A percentile compares a stretch with the other conserved stretches of the same genome.
phyloP scores from a whole-genome alignment of 164 flowering plant species.

The Cinnamomum chago region DNA sequence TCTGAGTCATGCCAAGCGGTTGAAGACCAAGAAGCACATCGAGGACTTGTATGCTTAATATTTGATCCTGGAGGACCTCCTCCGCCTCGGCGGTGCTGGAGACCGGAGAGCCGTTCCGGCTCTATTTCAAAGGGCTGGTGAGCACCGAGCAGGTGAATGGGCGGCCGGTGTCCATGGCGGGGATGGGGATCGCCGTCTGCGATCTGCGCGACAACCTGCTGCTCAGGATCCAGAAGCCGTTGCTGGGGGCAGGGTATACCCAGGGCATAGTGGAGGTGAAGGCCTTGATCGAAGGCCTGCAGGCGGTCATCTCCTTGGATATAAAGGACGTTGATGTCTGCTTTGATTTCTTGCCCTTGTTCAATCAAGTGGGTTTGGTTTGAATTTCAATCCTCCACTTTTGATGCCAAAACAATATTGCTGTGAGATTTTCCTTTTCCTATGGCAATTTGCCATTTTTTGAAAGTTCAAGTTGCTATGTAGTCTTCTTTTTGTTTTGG shows the following conservation, averaged over 20 bases:
- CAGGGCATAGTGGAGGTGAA: slow-evolving; percentile 30
- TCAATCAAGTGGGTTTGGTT: too few species aligned
- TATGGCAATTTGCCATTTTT: too few species aligned
- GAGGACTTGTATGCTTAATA: too few species aligned
- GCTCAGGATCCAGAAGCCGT: slow-evolving; percentile 47
- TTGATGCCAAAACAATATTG: too few species aligned
- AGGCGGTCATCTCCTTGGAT: slow-evolving; percentile 47
- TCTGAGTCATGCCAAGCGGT: too few species aligned
- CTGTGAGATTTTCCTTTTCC: too few species aligned
- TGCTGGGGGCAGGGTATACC: slow-evolving; percentile 24
- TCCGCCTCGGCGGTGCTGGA: not conserved
- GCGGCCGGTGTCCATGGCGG: slow-evolving; percentile 11
- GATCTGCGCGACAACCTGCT: slow-evolving; percentile 44
- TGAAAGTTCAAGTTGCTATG: too few species aligned
- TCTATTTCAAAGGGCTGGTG: slow-evolving; percentile 70
- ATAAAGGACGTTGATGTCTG: slow-evolving; percentile 38
- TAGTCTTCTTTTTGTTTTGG: too few species aligned
- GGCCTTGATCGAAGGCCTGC: slow-evolving; percentile 70
- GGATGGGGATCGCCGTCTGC: slow-evolving; percentile 63
- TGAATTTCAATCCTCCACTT: too few species aligned
- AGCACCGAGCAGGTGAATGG: slow-evolving; percentile 36
- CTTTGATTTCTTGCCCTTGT: too few species aligned
- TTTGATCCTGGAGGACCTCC: too few species aligned
- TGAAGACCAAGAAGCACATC: too few species aligned
- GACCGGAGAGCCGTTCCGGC: slow-evolving; percentile 18